Base-by-base conservation (phyloP, 2,329 filamentous ascomycete species). In the Elsinoe batatas region DNA sequence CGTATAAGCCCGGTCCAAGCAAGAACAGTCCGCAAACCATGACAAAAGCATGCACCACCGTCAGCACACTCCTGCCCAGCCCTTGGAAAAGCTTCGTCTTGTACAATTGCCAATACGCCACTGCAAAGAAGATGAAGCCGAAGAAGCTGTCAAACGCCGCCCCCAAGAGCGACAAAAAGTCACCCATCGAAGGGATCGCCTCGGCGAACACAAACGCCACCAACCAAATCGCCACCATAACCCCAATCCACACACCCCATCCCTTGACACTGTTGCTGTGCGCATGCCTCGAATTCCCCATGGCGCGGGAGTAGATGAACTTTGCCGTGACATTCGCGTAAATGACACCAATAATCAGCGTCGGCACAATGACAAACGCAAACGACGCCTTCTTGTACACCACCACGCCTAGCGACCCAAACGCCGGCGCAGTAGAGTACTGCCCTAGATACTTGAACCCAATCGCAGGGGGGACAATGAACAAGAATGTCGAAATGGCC, bases 1-100 rank as follows among this genome's bases (percentile, higher is more conserved):
- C 75, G 62, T 78, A 78, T n/a, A 78, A 60, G 0, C 76, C 76
- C 0, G 76, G 76, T 3, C 76, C 76, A 13, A 78, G 65, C 58
- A 78, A 59, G 61, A 79, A 78, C 59, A 79, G 60, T 0, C 76
- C 76, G 38, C 65, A 65, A 3, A 66, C 10, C 71, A 78, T 67
- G 11, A 78, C 66, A 55, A 78, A 68, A 1, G 71, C 58, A 62
- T 78, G 74, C 5, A 75, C 63, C 11, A 75, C 58, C 3, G 73
- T 74, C 71, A 75, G 71, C 5, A 72, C 58, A 5, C 68, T 68
- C 54, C 72, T 67, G 0, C 61, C 56, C 0, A 64, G 47, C 2
- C 69, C 67, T 1, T 53, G 47, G 53, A 75, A 78, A 18, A 77
- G 58, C 3, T 56, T 65, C 0, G 70, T 67, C 42, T 65, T 64